Evolutionary conservation across 306 rosid genomes (phyloP).

Genomic region (Dryas alaskensis): DNA sequence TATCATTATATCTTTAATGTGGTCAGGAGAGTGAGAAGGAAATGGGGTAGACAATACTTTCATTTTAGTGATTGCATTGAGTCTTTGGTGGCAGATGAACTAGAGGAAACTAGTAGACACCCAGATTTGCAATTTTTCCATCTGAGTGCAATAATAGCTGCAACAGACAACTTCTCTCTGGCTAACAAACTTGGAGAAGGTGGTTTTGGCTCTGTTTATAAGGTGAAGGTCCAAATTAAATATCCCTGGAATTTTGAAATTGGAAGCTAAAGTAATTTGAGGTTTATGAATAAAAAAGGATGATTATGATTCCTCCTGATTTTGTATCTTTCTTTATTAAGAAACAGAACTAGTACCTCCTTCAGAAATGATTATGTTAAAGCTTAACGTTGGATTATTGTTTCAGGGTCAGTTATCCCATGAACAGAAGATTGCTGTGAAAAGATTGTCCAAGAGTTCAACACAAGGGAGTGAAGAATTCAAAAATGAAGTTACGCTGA

Average conservation of each 20-base stretch:
- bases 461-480: constrained; percentile 58
- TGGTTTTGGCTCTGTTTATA: constrained; percentile 25
- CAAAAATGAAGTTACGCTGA: constrained; percentile 49
- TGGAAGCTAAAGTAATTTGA: too few species aligned
- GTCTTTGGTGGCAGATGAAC: background rate
- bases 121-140: constrained; percentile 3
- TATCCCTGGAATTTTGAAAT: background rate
- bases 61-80: background rate
- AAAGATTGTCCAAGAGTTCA: constrained; percentile 48
- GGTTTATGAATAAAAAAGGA: too few species aligned
- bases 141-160: constrained; percentile 10
- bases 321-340: background rate
- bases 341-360: too few species aligned
- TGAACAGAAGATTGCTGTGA: constrained; percentile 27
- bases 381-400: background rate
- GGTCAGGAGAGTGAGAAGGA: background rate
- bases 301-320: too few species aligned
- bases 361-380: background rate
- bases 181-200: constrained; percentile 17
- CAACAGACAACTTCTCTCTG: constrained; percentile 10
- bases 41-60: background rate
- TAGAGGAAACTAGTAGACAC: constrained; percentile 10
- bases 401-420: constrained; percentile 22
- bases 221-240: background rate
- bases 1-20: too few species aligned